These are phyloP conservation scores for Sporothrix globosa DNA, from an alignment of 2,329 filamentous ascomycete species.

Conservation along the genomic window DNA sequence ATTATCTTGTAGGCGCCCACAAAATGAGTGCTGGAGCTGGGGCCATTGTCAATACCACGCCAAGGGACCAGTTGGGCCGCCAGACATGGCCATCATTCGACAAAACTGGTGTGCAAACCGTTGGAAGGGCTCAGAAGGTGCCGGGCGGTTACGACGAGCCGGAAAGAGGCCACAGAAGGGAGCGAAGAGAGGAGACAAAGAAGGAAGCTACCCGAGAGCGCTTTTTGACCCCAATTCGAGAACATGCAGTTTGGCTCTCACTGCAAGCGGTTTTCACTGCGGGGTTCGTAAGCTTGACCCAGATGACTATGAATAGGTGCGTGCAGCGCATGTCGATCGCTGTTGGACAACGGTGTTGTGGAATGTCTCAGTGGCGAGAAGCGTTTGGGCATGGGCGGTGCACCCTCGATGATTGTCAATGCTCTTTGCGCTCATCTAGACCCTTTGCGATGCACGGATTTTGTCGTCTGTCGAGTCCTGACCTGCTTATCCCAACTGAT, in stretches of 20 bases:
- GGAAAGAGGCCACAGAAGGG: slow-evolving; percentile 7
- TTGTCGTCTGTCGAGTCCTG: neutral
- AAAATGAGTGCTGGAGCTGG: neutral
- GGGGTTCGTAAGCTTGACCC: too few species aligned
- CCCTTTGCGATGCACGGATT: neutral
- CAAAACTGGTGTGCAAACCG: neutral
- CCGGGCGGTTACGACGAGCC: slow-evolving; percentile 3
- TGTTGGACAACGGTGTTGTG: slow-evolving; percentile 1
- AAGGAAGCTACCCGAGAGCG: neutral
- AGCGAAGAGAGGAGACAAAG: neutral
- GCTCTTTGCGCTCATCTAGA: neutral
- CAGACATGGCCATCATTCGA: neutral
- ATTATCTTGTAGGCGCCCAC: neutral
- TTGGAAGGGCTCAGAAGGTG: neutral
- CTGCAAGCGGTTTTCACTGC: neutral
- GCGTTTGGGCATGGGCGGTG: slow-evolving; percentile 1
- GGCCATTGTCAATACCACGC: neutral
- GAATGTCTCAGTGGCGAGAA: slow-evolving; percentile 15
- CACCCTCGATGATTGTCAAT: neutral
- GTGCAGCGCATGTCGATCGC: slow-evolving; percentile 1
- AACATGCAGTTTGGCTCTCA: neutral
- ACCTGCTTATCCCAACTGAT: neutral
- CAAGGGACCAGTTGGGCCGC: slow-evolving; percentile 5
- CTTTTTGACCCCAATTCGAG: neutral
- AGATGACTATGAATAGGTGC: neutral